phyloP scores from a whole-genome alignment of 2,329 filamentous ascomycete species.

The Fusarium continuum region DNA sequence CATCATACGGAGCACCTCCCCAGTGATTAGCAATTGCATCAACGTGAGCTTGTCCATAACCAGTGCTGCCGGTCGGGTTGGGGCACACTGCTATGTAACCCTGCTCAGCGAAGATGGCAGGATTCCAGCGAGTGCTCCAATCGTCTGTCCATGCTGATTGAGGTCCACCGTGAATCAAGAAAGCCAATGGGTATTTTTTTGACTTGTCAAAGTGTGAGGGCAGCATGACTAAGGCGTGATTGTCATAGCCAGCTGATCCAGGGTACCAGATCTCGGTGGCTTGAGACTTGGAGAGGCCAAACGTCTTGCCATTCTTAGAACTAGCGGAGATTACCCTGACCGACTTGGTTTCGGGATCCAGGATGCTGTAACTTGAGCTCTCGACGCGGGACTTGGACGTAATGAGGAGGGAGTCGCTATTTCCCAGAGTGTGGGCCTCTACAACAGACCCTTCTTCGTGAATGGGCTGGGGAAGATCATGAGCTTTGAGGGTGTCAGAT shows the following conservation, averaged over 20 bases:
- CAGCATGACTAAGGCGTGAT: conserved; percentile 75
- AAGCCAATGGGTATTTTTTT: conserved; percentile 81
- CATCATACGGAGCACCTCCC: conserved; percentile 86
- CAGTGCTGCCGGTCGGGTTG: conserved; percentile 85
- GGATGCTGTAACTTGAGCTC: conserved; percentile 73
- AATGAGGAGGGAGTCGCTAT: conserved; percentile 64
- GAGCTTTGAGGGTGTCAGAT: conserved; percentile 60
- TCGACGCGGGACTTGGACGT: conserved; percentile 76
- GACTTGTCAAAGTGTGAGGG: conserved; percentile 72
- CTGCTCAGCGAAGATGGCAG: conserved; percentile 85
- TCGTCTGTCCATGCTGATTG: conserved; percentile 78
- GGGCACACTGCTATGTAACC: conserved; percentile 84
- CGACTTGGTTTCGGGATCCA: conserved; percentile 57
- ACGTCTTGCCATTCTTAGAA: conserved; percentile 70
- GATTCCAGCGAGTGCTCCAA: conserved; percentile 88
- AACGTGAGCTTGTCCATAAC: conserved; percentile 80
- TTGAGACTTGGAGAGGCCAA: conserved; percentile 71
- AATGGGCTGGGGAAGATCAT: conserved; percentile 59
- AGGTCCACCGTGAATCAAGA: conserved; percentile 85
- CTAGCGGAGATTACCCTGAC: conserved; percentile 66
- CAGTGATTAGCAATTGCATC: conserved; percentile 83
- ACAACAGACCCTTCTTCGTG: conserved; percentile 63
- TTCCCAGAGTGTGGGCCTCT: conserved; percentile 62
- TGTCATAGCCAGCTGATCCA: conserved; percentile 69
- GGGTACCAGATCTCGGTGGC: conserved; percentile 75